Base-by-base conservation (phyloP, 2,329 filamentous ascomycete species). In the Zymoseptoria tritici region DNA sequence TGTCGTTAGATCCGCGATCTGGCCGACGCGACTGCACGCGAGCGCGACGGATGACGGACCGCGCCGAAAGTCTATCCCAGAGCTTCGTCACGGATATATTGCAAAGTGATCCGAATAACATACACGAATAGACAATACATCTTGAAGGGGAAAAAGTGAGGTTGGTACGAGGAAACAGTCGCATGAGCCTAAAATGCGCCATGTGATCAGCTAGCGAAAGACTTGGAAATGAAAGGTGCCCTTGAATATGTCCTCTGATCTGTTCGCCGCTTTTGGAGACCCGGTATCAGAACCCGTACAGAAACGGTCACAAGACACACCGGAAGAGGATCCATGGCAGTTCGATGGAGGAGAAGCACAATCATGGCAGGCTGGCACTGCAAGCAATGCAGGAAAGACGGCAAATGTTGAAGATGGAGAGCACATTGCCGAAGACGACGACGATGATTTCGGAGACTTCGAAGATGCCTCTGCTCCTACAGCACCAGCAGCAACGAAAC, bases 391-490 rank as follows among this genome's bases (percentile, higher is more conserved):
- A 42, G 16, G 11, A 16, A 42, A 13, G 9, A 7, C 36, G 36
- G 36, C 11, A 16, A 42, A 13, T 13, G 11, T 42, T 42, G 36
- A 42, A 42, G 36, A 42, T 42, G 16, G 19, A 20, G 20, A 56
- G 22, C 49, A 52, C 13, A 54, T 2, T 11, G 19, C n/a, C 36
- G 49, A 57, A 3, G 71, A 74, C 24, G 71, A 76, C 20, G 73
- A 75, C 46, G 79, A 82, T 56, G 79, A 80, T 26, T 83, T 81
- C 77, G 80, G 78, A n/a, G 80, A 81, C 57, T 82, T 84, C 69
- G 75, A 76, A 57, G 79, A 80, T 67, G 68, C 72, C 3, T 67
- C 66, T 50, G 62, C 62, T 24, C 19, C 59, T 29, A 26, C 56
- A 24, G 19, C 53, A n/a, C 13, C 31, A 22, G 55, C 42, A 54